Base-by-base conservation (phyloP, 495 filamentous ascomycete genomes). In the Polyplosphaeria fusca region DNA sequence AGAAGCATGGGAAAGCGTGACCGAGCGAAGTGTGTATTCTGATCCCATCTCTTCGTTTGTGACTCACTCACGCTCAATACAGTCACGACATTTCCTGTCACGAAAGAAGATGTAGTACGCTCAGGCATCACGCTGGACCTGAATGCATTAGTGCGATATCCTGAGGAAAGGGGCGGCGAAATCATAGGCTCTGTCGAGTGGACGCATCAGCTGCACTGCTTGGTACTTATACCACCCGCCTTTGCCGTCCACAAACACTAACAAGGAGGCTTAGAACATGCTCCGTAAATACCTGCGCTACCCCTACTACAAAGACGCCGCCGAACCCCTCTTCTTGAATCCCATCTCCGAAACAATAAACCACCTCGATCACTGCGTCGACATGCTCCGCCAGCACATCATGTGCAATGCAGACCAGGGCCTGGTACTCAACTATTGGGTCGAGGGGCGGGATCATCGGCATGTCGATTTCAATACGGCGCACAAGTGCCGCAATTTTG, bases 371-470 rank as follows among this genome's bases (percentile, higher is more conserved):
- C 68, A 71, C 37, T 71, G 69, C 46, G 41, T 58, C 2, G 68
- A 69, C 22, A 66, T 71, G 37, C 48, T 71, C 14, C 65, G 68
- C 3, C 68, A 67, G 27, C 61, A 55, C 22, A 16, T 71, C 5
- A 71, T 68, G 63, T 71, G 68, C 46, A 52, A 70, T 39, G 59
- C 60, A 3, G 65, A 71, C 49, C 50, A 63, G 1, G 50, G 38
- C 0, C 40, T 71, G 2, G 43, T 70, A 13, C 45, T 61, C 7
- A 55, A 62, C 53, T 55, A 63, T 24, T 71, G 69, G 69, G 40
- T 57, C 3, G 44, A 55, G 43, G 24, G 47, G 4, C 60, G 50
- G 5, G 27, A 56, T 27, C 7, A 25, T 19, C 61, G 65, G 12
- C 53, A 52, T 13, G 60, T 66, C 7, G 55, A 71, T 42, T 68